Percentiles rank a stretch among this genome's conserved stretches.
Evolutionary conservation across 2,329 filamentous ascomycete genomes (phyloP).

Genomic region (Fusarium hainanense): DNA sequence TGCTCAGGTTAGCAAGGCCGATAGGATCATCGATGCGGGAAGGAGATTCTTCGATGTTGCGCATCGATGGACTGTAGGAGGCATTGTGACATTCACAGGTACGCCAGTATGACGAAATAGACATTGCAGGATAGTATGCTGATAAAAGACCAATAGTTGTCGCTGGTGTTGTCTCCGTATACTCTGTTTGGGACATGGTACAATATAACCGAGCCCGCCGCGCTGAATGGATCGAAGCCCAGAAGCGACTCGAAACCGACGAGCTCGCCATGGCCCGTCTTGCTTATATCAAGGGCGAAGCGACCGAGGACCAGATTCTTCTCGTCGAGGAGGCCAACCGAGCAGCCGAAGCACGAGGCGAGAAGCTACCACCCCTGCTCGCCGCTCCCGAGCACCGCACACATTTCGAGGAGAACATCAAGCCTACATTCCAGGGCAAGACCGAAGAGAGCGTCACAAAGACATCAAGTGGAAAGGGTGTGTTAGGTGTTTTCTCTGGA

Average conservation of each 20-base stretch:
- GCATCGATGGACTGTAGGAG: conserved; percentile 65
- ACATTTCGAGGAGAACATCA: conserved; percentile 51
- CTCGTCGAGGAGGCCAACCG: conserved; percentile 68
- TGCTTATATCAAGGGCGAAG: conserved; percentile 69
- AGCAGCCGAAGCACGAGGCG: conserved; percentile 57
- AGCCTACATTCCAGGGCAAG: conserved; percentile 47
- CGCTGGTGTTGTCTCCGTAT: conserved; percentile 66
- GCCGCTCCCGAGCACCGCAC: conserved; percentile 56
- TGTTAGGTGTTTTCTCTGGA: conserved; percentile 51
- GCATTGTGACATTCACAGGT: conserved; percentile 69
- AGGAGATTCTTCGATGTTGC: conserved; percentile 65
- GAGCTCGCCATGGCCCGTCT: conserved; percentile 67
- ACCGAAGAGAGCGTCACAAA: conserved; percentile 33
- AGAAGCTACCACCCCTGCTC: conserved; percentile 64
- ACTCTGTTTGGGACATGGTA: conserved; percentile 71
- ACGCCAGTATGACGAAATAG: conserved; percentile 36
- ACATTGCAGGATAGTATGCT: neutral
- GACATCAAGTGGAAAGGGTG: conserved; percentile 49
- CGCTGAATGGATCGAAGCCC: conserved; percentile 67
- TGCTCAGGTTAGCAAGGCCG: conserved; percentile 65
- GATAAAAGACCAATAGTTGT: conserved; percentile 55
- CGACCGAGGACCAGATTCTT: conserved; percentile 65
- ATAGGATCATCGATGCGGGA: conserved; percentile 61
- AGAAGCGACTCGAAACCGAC: conserved; percentile 65
- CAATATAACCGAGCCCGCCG: conserved; percentile 70